These are phyloP conservation scores for Lentinula aciculospora DNA, from an alignment of 768 basidiomycete genomes.

Conservation along the genomic window DNA sequence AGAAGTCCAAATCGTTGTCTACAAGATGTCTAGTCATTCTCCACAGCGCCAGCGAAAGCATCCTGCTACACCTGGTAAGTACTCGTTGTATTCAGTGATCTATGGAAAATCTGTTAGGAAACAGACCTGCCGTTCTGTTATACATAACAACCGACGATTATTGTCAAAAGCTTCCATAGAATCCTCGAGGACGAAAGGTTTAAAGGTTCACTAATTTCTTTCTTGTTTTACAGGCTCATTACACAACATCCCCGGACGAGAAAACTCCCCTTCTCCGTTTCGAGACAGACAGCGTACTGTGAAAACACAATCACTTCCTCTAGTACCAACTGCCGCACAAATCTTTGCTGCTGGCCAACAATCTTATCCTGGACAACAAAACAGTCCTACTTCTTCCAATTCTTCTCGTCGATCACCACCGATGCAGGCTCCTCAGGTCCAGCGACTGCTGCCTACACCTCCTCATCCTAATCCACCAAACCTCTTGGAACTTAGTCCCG, in stretches of 20 bases:
- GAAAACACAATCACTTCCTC: slow-evolving; percentile 58
- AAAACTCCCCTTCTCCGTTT: slow-evolving; percentile 45
- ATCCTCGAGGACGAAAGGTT: not conserved
- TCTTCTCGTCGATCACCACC: slow-evolving; percentile 35
- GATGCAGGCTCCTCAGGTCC: slow-evolving; percentile 19
- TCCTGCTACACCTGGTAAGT: slow-evolving; percentile 43
- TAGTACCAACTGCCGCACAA: slow-evolving; percentile 53
- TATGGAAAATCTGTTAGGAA: slow-evolving; percentile 15
- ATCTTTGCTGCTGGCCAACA: slow-evolving; percentile 40
- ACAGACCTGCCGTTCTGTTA: not conserved
- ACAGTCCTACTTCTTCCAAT: slow-evolving; percentile 39
- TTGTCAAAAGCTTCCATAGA: not conserved
- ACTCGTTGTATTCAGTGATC: slow-evolving; percentile 16
- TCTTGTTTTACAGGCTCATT: slow-evolving; percentile 27
- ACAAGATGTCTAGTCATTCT: slow-evolving; percentile 51
- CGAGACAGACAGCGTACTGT: slow-evolving; percentile 46
- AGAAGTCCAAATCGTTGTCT: not conserved
- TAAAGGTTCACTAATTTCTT: slow-evolving; percentile 1
- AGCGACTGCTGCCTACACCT: slow-evolving; percentile 35
- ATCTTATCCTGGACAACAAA: slow-evolving; percentile 33
- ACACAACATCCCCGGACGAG: slow-evolving; percentile 35
- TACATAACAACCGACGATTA: not conserved
- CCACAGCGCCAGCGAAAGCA: slow-evolving; percentile 55
- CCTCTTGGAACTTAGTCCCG: slow-evolving; percentile 21
- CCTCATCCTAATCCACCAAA: slow-evolving; percentile 34